These are phyloP conservation scores for Colletotrichum tanaceti DNA, from an alignment of 2,329 filamentous ascomycete genomes.

Conservation along the genomic window DNA sequence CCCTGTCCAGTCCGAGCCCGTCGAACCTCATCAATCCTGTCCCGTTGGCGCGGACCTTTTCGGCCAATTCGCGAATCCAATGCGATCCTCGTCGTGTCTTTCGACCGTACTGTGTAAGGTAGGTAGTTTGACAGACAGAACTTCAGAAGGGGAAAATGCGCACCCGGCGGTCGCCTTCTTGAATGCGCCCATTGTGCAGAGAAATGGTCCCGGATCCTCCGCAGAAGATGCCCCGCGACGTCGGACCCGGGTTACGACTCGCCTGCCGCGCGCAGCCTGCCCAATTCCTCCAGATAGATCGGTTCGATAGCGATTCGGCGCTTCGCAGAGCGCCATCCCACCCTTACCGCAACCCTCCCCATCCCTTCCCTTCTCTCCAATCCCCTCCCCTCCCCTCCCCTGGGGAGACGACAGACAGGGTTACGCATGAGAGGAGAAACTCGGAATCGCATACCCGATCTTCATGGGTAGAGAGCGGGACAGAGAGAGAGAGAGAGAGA, in stretches of 20 bases:
- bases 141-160: not conserved
- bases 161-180: not conserved
- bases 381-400: too few species aligned
- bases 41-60: slow-evolving; percentile 13
- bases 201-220: slow-evolving; percentile 13
- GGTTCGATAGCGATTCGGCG: slow-evolving; percentile 23
- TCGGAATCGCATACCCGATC: slow-evolving; percentile 18
- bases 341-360: slow-evolving; percentile 12
- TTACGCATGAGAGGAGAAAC: slow-evolving; percentile 13
- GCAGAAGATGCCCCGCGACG: slow-evolving; percentile 7
- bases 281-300: slow-evolving; percentile 16
- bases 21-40: slow-evolving; percentile 38
- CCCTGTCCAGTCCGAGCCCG: slow-evolving; percentile 33
- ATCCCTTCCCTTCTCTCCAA: too few species aligned
- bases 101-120: too few species aligned
- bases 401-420: not conserved
- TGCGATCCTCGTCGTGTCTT: slow-evolving; percentile 3
- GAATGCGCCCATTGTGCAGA: too few species aligned
- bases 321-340: slow-evolving; percentile 33
- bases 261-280: not conserved
- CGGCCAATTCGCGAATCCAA: slow-evolving; percentile 19
- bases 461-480: not conserved
- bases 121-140: slow-evolving; percentile 11
- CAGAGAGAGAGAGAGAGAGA: too few species aligned
- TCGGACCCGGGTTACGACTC: slow-evolving; percentile 32